phyloP scores from a whole-genome alignment of 2,329 filamentous ascomycete genomes.

The Pestalotiopsis sp. region DNA sequence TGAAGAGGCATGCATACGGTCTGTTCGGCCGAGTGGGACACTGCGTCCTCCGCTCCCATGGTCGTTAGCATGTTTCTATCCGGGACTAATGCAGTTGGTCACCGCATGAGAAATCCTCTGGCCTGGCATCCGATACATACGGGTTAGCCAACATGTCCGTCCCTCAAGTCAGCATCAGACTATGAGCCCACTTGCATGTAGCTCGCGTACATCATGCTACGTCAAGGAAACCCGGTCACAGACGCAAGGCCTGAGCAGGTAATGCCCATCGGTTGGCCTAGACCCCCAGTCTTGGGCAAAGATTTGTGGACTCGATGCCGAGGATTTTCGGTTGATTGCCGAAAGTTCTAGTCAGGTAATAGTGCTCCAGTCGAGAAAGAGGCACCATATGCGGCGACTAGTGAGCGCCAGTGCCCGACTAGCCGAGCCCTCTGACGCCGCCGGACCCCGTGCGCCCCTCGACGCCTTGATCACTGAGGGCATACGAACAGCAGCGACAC shows the following conservation, averaged over 20 bases:
- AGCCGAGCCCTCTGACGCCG: constrained; percentile 3
- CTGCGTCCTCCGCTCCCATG: neutral
- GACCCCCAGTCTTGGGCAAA: neutral
- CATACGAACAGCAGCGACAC: neutral
- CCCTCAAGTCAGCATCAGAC: neutral
- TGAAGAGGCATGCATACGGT: neutral
- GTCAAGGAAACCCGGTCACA: neutral
- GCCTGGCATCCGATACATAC: neutral
- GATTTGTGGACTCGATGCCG: neutral
- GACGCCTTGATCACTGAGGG: neutral
- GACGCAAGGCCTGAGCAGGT: neutral
- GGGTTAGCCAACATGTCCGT: neutral
- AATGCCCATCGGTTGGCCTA: neutral
- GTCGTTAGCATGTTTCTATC: neutral
- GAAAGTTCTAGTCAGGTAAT: constrained; percentile 5
- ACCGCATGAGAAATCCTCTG: neutral
- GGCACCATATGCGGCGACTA: neutral
- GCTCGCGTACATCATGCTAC: neutral
- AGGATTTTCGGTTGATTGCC: neutral
- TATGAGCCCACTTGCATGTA: neutral
- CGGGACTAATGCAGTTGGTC: neutral
- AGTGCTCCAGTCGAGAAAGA: neutral
- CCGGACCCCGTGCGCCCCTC: neutral
- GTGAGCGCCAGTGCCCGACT: neutral
- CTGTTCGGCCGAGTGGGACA: neutral